A percentile compares a stretch with the other conserved stretches of the same genome.
These are phyloP conservation scores for Pholiota conissans DNA, from an alignment of 768 basidiomycete genomes.

Conservation along the genomic window DNA sequence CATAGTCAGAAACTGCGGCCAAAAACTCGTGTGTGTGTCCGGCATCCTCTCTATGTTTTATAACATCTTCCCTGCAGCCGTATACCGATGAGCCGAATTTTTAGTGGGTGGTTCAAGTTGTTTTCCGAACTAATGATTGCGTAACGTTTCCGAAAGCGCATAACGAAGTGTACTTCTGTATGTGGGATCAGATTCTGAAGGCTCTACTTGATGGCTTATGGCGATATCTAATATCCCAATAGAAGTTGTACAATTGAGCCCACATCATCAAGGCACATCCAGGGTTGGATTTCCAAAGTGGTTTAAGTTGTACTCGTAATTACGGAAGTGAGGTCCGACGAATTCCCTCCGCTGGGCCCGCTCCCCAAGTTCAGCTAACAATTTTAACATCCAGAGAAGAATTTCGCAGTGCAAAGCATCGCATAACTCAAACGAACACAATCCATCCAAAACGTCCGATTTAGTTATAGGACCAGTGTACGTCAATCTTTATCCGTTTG, in stretches of 20 bases:
- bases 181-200: not conserved
- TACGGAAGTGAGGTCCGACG: no score
- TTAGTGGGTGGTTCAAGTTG: no score
- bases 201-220: not conserved
- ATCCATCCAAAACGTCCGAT: no score
- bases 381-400: no score
- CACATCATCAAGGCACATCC: not conserved
- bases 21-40: no score
- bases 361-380: no score
- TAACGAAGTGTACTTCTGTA: not conserved
- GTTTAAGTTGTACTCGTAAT: not conserved
- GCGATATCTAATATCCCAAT: not conserved
- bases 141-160: not conserved
- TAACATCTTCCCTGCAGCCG: not conserved
- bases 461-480: no score
- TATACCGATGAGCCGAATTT: not conserved
- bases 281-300: not conserved
- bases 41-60: no score
- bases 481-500: no score
- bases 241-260: not conserved
- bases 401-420: no score
- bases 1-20: not conserved
- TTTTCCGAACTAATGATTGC: not conserved
- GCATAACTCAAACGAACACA: no score
- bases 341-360: no score